Conservation (phyloP, 2,329 filamentous ascomycete species). For the Fusarium tupiense region DNA sequence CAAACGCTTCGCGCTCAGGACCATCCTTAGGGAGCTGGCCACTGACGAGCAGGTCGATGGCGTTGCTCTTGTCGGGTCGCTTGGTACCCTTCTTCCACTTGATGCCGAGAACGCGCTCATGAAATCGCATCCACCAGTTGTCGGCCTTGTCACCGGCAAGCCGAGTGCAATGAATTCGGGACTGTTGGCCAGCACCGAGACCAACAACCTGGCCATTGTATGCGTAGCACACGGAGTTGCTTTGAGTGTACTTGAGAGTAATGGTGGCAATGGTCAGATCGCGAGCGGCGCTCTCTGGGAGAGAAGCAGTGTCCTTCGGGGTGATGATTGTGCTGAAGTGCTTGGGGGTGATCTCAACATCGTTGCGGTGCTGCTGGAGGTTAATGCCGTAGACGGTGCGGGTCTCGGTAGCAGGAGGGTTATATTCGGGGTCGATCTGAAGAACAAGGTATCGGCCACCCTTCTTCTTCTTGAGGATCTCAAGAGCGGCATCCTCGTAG, state of each 20-base stretch:
- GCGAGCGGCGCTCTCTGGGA: constrained; percentile 84
- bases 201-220: constrained; percentile 93
- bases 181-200: constrained; percentile 95
- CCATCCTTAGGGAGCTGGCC: constrained; percentile 87
- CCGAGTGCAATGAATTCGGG: constrained; percentile 97
- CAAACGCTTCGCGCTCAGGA: constrained; percentile 86
- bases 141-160: constrained; percentile 98
- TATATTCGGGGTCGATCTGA: constrained; percentile 90
- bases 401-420: constrained; percentile 81
- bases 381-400: constrained; percentile 91
- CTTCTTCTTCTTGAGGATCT: constrained; percentile 97
- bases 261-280: constrained; percentile 97
- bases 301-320: constrained; percentile 77
- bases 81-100: constrained; percentile 99
- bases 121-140: constrained; percentile 99
- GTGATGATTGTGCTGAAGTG: constrained; percentile 89
- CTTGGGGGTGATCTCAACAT: constrained; percentile 83
- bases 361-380: constrained; percentile 91
- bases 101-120: constrained; percentile 85
- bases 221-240: constrained; percentile 98
- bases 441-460: constrained; percentile 95
- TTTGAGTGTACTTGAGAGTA: constrained; percentile 97
- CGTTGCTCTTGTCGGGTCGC: constrained; percentile 97
- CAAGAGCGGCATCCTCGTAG: constrained; percentile 85
- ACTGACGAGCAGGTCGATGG: constrained; percentile 93